These are phyloP conservation scores for Linum trigynum DNA, from an alignment of 345 rosid species.

Conservation along the genomic window DNA sequence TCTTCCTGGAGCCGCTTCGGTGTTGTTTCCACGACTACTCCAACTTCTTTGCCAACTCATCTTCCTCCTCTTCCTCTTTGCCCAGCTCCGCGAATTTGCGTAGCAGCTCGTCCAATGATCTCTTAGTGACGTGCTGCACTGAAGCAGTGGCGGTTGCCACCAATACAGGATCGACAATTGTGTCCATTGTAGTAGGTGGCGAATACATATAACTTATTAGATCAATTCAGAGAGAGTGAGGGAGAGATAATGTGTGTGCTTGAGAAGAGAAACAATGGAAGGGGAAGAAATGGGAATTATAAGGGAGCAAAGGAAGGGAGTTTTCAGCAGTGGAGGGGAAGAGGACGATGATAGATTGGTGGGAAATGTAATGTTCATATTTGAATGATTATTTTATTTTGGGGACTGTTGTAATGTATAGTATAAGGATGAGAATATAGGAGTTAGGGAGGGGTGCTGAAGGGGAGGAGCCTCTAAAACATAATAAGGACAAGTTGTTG, in stretches of 20 bases:
- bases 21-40: slow-evolving; percentile 9
- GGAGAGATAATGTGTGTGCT: neutral
- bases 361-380: slow-evolving; percentile 59
- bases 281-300: too few species aligned
- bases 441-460: slow-evolving; percentile 23
- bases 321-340: neutral
- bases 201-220: neutral
- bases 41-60: slow-evolving; percentile 7
- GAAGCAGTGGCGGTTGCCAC: neutral
- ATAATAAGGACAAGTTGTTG: slow-evolving; percentile 1
- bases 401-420: slow-evolving; percentile 7
- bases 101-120: slow-evolving; percentile 77
- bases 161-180: neutral
- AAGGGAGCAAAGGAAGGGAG: neutral
- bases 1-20: slow-evolving; percentile 28
- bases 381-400: neutral
- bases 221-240: neutral
- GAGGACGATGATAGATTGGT: neutral
- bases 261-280: too few species aligned
- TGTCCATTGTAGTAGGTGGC: neutral
- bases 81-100: slow-evolving; percentile 54
- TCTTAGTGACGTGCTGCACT: slow-evolving; percentile 61
- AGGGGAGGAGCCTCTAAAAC: slow-evolving; percentile 7
- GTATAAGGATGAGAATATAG: slow-evolving; percentile 23
- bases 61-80: slow-evolving; percentile 23